phyloP scores from a whole-genome alignment of 306 rosid species.

The Lagenaria siceraria region DNA sequence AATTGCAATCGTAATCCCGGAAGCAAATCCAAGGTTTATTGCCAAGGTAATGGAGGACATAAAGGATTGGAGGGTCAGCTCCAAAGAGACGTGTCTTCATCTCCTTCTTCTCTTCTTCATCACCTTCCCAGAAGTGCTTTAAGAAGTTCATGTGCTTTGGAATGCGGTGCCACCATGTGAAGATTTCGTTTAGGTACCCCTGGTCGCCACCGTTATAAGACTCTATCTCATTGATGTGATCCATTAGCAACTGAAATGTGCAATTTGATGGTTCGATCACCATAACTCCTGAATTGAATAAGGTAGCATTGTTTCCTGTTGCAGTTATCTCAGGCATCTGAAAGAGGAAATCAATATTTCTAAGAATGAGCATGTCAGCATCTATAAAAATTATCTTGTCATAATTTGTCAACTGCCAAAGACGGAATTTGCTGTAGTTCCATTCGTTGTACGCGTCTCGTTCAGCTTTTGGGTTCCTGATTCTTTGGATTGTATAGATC shows the following conservation, averaged over 20 bases:
- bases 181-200: conserved; percentile 73
- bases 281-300: conserved; percentile 85
- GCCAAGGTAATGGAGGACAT: conserved; percentile 78
- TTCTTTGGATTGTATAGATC: conserved; percentile 60
- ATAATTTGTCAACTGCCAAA: conserved; percentile 81
- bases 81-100: conserved; percentile 60
- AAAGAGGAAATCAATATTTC: conserved; percentile 75
- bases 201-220: conserved; percentile 91
- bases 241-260: conserved; percentile 72
- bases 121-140: conserved; percentile 90
- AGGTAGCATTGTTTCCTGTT: conserved; percentile 66
- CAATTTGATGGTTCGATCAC: conserved; percentile 76
- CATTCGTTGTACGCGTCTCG: conserved; percentile 81
- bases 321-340: conserved; percentile 80
- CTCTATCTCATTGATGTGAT: conserved; percentile 64
- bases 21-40: conserved; percentile 80
- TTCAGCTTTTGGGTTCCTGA: conserved; percentile 84
- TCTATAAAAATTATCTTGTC: conserved; percentile 85
- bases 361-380: conserved; percentile 69
- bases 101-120: conserved; percentile 45
- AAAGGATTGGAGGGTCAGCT: conserved; percentile 68
- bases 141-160: conserved; percentile 84
- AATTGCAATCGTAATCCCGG: conserved; percentile 86
- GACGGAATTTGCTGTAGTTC: conserved; percentile 91
- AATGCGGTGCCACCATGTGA: conserved; percentile 90